Base-by-base conservation (phyloP, 495 filamentous ascomycete species). In the Aspergillus nidulans region DNA sequence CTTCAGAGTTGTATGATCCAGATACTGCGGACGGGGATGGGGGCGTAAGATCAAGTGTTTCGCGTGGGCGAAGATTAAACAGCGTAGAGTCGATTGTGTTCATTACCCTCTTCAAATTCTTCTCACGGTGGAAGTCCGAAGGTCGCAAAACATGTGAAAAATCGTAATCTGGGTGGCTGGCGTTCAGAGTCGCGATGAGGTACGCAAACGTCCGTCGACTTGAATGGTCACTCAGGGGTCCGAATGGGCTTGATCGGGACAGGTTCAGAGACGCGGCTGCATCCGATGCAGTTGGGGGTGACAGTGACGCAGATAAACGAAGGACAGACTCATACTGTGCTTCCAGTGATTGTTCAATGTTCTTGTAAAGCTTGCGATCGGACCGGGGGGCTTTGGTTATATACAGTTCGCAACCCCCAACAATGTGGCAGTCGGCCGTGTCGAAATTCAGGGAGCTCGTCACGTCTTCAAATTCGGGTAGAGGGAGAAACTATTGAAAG, bases 341-440 rank as follows among this genome's bases (percentile, higher is more conserved):
- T 59, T 95, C 89, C 26, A 99, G 84, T 2, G 85, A 87, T 53
- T 89, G 81, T 61, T 95, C 91, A 66, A 99, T 96, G 57, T 85
- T 85, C 69, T 92, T 92, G 80, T 97, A 97, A 3, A 97, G 78
- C 70, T 96, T 97, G 77, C 96, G 96, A 70, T 99, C 95, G 61
- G 83, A 80, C 34, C 91, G 89, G 40, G 92, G 90, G 13, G 94
- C 91, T 72, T 97, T 97, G 32, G 91, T 97, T 7, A 91, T 97
- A 77, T 95, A 99, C 18, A 97, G 81, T 69, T 99, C 94, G 76
- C 91, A 96, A 42, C 89, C 86, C 52, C 94, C 94, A 12, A 88
- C 81, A 58, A 97, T 86, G 61, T 91, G 88, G 62, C 88, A 91
- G 66, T 97, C 92, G 13, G 85, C 80, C 2, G 94, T 97, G 63